Evolutionary conservation across 2,329 filamentous ascomycete genomes (phyloP).

Genomic region (Hypoxylon sp.): DNA sequence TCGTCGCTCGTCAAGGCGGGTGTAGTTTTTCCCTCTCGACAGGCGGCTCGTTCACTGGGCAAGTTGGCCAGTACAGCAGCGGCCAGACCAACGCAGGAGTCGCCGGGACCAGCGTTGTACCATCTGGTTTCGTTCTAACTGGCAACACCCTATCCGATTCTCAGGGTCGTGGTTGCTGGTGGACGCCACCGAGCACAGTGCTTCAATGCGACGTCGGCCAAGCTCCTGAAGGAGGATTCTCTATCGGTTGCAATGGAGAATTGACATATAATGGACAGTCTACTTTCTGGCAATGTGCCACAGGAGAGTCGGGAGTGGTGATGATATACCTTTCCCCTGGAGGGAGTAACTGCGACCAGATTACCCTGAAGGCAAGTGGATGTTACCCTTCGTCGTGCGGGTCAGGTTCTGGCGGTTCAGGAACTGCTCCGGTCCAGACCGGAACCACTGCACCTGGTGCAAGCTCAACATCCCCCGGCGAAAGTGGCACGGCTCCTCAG

Average conservation of each 20-base stretch:
- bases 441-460: conserved; percentile 7
- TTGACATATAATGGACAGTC: conserved; percentile 63
- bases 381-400: conserved; percentile 47
- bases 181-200: conserved; percentile 69
- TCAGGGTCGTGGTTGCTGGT: conserved; percentile 69
- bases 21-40: conserved; percentile 67
- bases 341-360: conserved; percentile 60
- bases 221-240: conserved; percentile 64
- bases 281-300: conserved; percentile 71
- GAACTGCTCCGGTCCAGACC: conserved; percentile 7
- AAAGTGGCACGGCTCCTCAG: conserved; percentile 14
- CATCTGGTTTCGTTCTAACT: conserved; percentile 65
- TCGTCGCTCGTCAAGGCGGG: conserved; percentile 39
- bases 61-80: conserved; percentile 69
- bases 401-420: conserved; percentile 17
- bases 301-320: conserved; percentile 61
- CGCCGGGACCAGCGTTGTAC: conserved; percentile 50
- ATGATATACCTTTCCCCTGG: conserved; percentile 65
- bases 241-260: conserved; percentile 63
- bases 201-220: conserved; percentile 71
- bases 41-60: conserved; percentile 60
- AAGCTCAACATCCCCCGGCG: conserved; percentile 14
- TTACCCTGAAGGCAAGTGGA: conserved; percentile 58
- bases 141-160: conserved; percentile 67
- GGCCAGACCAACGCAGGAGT: conserved; percentile 68